phyloP scores from a whole-genome alignment of 768 basidiomycete species.

The Tulasnella sp. region DNA sequence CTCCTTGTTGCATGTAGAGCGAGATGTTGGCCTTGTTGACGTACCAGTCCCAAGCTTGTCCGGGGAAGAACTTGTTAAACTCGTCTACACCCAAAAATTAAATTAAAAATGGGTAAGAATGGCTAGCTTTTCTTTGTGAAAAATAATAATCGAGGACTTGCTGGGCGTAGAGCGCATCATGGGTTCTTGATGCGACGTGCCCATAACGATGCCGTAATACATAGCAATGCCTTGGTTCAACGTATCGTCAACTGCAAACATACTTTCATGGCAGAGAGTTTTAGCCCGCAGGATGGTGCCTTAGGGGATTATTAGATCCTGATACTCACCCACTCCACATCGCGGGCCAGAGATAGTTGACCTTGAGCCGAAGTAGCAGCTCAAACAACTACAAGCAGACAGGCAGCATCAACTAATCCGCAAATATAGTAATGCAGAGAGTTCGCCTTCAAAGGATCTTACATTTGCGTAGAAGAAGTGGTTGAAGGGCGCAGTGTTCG shows the following conservation, averaged over 20 bases:
- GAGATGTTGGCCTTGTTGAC: conserved; percentile 45
- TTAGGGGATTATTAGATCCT: not conserved
- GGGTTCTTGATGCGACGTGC: conserved; percentile 61
- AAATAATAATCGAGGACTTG: not conserved
- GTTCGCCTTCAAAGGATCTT: conserved; percentile 22
- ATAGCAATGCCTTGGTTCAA: conserved; percentile 50
- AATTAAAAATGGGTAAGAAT: not conserved
- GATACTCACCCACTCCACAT: conserved; percentile 21
- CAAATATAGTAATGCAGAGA: too few relatives aligned
- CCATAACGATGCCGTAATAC: conserved; percentile 57
- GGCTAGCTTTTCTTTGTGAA: not conserved
- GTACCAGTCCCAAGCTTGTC: conserved; percentile 48
- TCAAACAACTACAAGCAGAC: conserved; percentile 43
- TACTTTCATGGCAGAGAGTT: conserved; percentile 17
- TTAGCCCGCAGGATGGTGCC: not conserved
- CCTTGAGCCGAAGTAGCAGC: conserved; percentile 51
- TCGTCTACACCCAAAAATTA: too few relatives aligned
- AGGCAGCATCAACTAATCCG: too few relatives aligned
- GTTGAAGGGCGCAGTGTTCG: conserved; percentile 52
- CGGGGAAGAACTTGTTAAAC: conserved; percentile 45
- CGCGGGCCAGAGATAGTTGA: conserved; percentile 58
- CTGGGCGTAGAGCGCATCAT: conserved; percentile 58
- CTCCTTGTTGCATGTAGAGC: conserved; percentile 50
- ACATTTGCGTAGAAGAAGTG: conserved; percentile 46
- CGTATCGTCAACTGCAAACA: conserved; percentile 49